phyloP scores from a whole-genome alignment of 306 rosid species.

The Medicago truncatula region MtrunA17r5.0-ANR NC_053043.1:3532001-3532500 shows the following conservation, averaged over 20 bases:
- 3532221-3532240: constrained; percentile 35
- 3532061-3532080: constrained; percentile 29
- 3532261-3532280: background rate
- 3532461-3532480: constrained; percentile 90
- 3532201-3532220: constrained; percentile 32
- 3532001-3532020: constrained; percentile 17
- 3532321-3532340: constrained; percentile 31
- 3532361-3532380: constrained; percentile 50
- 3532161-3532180: constrained; percentile 25
- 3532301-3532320: background rate
- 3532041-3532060: constrained; percentile 1
- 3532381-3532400: constrained; percentile 31
- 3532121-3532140: constrained; percentile 26
- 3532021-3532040: background rate
- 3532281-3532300: constrained; percentile 16
- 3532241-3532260: constrained; percentile 37
- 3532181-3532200: constrained; percentile 37
- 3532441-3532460: constrained; percentile 76
- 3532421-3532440: constrained; percentile 96
- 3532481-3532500: constrained; percentile 70
- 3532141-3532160: background rate
- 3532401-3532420: constrained; percentile 96
- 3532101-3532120: constrained; percentile 35
- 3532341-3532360: constrained; percentile 53
- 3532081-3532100: constrained; percentile 5